Base-by-base conservation (phyloP, 768 basidiomycete genomes). In the Podaxis pistillaris region DNA sequence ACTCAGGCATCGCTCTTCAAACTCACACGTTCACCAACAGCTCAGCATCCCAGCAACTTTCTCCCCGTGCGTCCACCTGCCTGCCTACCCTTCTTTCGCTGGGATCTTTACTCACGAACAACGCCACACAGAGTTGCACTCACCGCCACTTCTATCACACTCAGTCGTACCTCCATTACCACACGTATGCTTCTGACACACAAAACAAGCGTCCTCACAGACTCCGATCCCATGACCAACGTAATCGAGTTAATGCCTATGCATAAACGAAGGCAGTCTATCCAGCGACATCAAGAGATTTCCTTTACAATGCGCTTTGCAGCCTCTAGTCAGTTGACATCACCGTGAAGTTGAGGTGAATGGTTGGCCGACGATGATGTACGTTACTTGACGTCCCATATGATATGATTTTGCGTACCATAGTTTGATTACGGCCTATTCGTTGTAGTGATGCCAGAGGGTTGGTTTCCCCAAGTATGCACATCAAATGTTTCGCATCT, bases 181-280 rank as follows among this genome's bases (percentile, higher is more conserved):
- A 62, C 53, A 2, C 53, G 52, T 4, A 62, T 62, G 44, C 19
- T 62, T 36, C 6, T 59, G 15, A 19, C 30, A 15, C 17, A 28
- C 6, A 38, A 24, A n/a, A 51, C 47, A 7, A 38, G 5, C 15
- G 49, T 22, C 22, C 49, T 59, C 7, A 46, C 40, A 5, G 33
- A 38, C 9, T 40, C 58, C 12, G 17, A 46, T 46, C 22, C 60
- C 5, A 33, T 47, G 52, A 4, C 15, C 5, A 44, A 37, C 33
- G 60, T 37, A 3, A 36, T 62, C n/a, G 60, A 62, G n/a, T 24
- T 62, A 19, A 37, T 62, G 2, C 60, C 53, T 15, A 44, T 62
- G 36, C 24, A 38, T 26, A 24, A 6, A 30, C 44, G n/a, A 17
- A 24, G 24, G 7, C 49, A 17, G 17, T 33, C 33, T 33, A 9